phyloP scores from a whole-genome alignment of 371 early-diverging fungal genomes.

The Lichtheimia hyalospora region DNA sequence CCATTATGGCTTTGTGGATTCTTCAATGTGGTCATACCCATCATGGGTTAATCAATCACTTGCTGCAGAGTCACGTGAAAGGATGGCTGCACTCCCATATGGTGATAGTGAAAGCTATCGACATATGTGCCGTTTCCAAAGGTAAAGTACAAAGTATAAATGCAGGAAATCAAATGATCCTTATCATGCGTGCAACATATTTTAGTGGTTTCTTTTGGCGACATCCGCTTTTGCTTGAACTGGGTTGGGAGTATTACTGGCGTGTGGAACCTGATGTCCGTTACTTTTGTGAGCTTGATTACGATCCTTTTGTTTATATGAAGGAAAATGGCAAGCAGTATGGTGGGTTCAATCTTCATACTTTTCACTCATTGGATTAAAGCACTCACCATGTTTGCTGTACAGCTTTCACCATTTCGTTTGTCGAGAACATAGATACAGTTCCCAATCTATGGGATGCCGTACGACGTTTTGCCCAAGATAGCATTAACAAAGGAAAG shows the following conservation, averaged over 20 bases:
- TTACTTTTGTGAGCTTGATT: constrained; percentile 75
- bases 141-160: constrained; percentile 27
- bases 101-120: constrained; percentile 86
- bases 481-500: constrained; percentile 17
- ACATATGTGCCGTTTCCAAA: constrained; percentile 89
- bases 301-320: constrained; percentile 85
- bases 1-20: constrained; percentile 41
- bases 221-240: constrained; percentile 63
- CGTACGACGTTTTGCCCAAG: constrained; percentile 58
- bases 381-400: neutral
- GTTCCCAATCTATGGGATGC: constrained; percentile 73
- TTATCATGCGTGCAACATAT: too few relatives aligned
- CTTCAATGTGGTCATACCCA: constrained; percentile 85
- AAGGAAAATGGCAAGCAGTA: constrained; percentile 74
- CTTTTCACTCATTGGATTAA: neutral
- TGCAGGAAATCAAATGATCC: neutral
- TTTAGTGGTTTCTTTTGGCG: constrained; percentile 80
- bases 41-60: constrained; percentile 70
- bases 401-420: constrained; percentile 65
- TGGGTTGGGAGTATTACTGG: constrained; percentile 81
- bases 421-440: constrained; percentile 72
- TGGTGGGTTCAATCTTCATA: constrained; percentile 42
- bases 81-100: constrained; percentile 76
- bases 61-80: constrained; percentile 54
- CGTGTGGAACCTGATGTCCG: constrained; percentile 83